Evolutionary conservation across 1,284 basidiomycete genomes (phyloP), one percentile per base, ranked within the genome.

Genomic region (Malassezia pachydermatis): DNA sequence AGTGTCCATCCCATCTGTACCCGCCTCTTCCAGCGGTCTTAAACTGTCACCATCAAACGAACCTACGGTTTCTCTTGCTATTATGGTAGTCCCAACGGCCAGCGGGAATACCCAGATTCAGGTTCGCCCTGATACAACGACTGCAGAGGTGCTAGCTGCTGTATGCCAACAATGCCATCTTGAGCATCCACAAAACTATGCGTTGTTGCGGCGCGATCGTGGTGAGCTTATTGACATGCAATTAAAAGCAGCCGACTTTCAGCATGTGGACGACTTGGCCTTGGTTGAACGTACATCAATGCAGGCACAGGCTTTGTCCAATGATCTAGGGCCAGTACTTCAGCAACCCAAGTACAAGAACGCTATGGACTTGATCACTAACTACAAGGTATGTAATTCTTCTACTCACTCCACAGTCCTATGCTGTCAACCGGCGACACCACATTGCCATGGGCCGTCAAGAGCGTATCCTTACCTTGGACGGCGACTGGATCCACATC

Each of bases 351-450:
- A 58, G 48, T 59, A 76, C 77, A 62, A 54, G 17, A 61, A 56
- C 23, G 57, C 63, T 24, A 64, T 65, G 46, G 66, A 69, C 50
- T 47, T 69, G 14, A 57, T 61, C 14, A 67, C 73, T 30, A 72
- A 85, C 0, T 94, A 94, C 75, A 89, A 70, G 42, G 44, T 41
- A 39, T 16, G 44, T 51, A 7, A 34, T n/a, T n/a, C 6, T 13
- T 9, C 27, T 10, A 16, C 34, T 33, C 19, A 41, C 41, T 13
- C 13, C 7, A 11, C 70, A 90, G 84, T 84, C 86, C 79, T 98
- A 84, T 66, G 85, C 81, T 0, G 86, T 98, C n/a, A 86, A 85
- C 63, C 84, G 92, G 37, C 96, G 92, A 74, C 90, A 95, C 81
- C 67, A 71, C n/a, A 62, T 66, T 55, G 77, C 89, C 28, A 82